Conservation (phyloP, 495 filamentous ascomycete species). For the Staphylotrichum longicolle region DNA sequence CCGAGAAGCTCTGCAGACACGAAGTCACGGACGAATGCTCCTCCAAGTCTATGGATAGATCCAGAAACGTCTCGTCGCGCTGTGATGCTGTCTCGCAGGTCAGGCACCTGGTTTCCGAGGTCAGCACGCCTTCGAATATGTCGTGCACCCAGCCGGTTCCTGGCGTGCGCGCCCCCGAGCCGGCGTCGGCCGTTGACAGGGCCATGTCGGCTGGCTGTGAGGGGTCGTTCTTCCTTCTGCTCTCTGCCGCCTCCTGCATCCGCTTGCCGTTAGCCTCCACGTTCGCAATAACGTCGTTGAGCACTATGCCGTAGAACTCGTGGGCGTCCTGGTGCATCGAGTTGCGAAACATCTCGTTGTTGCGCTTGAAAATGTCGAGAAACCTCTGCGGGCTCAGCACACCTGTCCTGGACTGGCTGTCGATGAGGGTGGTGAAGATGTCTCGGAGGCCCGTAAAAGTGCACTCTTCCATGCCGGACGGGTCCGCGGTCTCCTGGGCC, state of each 20-base stretch:
- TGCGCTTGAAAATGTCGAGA: slow-evolving; percentile 84
- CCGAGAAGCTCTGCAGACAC: slow-evolving; percentile 91
- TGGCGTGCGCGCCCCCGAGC: slow-evolving; percentile 37
- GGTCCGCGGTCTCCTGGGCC: slow-evolving; percentile 68
- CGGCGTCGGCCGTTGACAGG: slow-evolving; percentile 42
- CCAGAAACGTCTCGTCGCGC: slow-evolving; percentile 90
- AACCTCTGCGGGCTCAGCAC: slow-evolving; percentile 93
- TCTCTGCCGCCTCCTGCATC: slow-evolving; percentile 48
- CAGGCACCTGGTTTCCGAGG: slow-evolving; percentile 93
- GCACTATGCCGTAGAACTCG: slow-evolving; percentile 88
- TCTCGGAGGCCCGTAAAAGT: slow-evolving; percentile 93
- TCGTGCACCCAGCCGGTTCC: slow-evolving; percentile 93
- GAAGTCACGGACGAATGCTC: slow-evolving; percentile 96
- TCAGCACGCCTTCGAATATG: slow-evolving; percentile 90
- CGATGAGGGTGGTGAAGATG: slow-evolving; percentile 89
- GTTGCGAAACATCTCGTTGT: slow-evolving; percentile 96
- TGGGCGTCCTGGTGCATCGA: slow-evolving; percentile 98
- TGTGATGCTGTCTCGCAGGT: slow-evolving; percentile 96
- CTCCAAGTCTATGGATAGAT: slow-evolving; percentile 93
- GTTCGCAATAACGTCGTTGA: slow-evolving; percentile 95
- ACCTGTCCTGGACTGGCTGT: slow-evolving; percentile 76
- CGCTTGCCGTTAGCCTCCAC: slow-evolving; percentile 78
- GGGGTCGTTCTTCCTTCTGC: slow-evolving; percentile 34
- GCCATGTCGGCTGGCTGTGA: slow-evolving; percentile 43
- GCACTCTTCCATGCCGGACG: slow-evolving; percentile 91